These are phyloP conservation scores for Ceratocystis papillata DNA, from an alignment of 2,329 filamentous ascomycete species.

Conservation along the genomic window DNA sequence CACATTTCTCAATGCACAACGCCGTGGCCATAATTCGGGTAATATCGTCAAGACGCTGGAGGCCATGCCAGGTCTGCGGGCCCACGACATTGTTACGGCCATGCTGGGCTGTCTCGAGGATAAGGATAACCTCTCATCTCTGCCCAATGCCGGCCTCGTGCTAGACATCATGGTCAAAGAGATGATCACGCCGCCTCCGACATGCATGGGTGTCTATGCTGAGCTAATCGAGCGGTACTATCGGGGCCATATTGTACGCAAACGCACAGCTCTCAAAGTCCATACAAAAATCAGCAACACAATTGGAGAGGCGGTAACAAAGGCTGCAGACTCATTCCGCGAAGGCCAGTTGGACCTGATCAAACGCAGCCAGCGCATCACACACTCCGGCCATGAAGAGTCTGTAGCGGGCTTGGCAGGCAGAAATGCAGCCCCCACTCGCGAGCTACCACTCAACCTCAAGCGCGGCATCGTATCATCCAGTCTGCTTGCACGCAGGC, in stretches of 20 bases:
- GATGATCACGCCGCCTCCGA: slow-evolving; percentile 26
- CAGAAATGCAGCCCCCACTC: background rate
- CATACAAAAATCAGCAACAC: slow-evolving; percentile 3
- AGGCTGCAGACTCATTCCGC: slow-evolving; percentile 9
- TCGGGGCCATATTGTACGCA: slow-evolving; percentile 9
- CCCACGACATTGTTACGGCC: slow-evolving; percentile 20
- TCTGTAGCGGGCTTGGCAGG: background rate
- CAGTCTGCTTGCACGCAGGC: slow-evolving; percentile 29
- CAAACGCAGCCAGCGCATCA: background rate
- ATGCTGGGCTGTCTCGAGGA: slow-evolving; percentile 52
- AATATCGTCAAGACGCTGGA: slow-evolving; percentile 50
- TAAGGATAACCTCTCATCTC: slow-evolving; percentile 59
- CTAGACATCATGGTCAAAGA: slow-evolving; percentile 47
- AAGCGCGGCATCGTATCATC: slow-evolving; percentile 14
- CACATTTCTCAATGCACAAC: slow-evolving; percentile 56
- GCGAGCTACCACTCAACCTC: slow-evolving; percentile 12
- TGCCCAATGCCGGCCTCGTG: slow-evolving; percentile 54
- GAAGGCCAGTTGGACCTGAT: slow-evolving; percentile 21
- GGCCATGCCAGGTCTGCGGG: slow-evolving; percentile 39
- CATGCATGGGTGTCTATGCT: slow-evolving; percentile 11
- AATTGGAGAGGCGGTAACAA: slow-evolving; percentile 5
- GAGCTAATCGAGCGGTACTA: slow-evolving; percentile 22
- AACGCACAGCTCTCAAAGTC: slow-evolving; percentile 5
- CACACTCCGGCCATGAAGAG: background rate
- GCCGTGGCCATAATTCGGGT: slow-evolving; percentile 53